Evolutionary conservation across 2,329 filamentous ascomycete genomes (phyloP), one percentile per base, ranked within the genome.

Genomic region (Fusarium subglutinans): DNA sequence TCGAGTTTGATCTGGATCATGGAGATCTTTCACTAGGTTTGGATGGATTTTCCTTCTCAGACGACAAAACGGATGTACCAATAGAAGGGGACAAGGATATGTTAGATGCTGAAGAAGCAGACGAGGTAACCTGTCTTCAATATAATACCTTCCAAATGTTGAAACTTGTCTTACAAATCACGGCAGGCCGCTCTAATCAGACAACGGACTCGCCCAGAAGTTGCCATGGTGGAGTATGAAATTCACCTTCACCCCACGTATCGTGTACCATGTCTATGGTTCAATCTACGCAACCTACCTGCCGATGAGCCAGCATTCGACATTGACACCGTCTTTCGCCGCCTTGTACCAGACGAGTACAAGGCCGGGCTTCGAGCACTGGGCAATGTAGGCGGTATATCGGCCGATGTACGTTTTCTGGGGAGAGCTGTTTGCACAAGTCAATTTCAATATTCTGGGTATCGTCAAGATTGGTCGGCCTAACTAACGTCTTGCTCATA

Each of bases 201-300:
- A 57, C 77, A 77, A 24, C 73, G 75, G 37, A 71, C 77, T 50
- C 77, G 72, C 54, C 78, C 79, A 66, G 83, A 82, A 68, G 80
- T 81, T 71, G 83, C 84, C 63, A 84, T 86, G 76, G 89, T 93
- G 74, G 87, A 88, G 69, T 95, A 95, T 83, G 91, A 94, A 81
- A 90, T 95, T 77, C 88, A 94, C 78, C 86, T 93, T 69, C 94
- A 94, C 76, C 90, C 91, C 63, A 93, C 91, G 64, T 96, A 95
- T 82, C 88, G 88, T 70, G 89, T 92, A 51, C 93, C 93, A 14
- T 93, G 93, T 67, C 86, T 95, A 63, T 95, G 93, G 89, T 94
- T 96, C 84, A 89, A 86, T 61, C 82, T 94, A 77, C 88, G 90
- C 74, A 87, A 88, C 68, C 83, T 90, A 66, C 87, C 88, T 24